Base-by-base conservation (phyloP, 1,139 yeast genomes). In the Kurtzmaniella natalensis region DNA sequence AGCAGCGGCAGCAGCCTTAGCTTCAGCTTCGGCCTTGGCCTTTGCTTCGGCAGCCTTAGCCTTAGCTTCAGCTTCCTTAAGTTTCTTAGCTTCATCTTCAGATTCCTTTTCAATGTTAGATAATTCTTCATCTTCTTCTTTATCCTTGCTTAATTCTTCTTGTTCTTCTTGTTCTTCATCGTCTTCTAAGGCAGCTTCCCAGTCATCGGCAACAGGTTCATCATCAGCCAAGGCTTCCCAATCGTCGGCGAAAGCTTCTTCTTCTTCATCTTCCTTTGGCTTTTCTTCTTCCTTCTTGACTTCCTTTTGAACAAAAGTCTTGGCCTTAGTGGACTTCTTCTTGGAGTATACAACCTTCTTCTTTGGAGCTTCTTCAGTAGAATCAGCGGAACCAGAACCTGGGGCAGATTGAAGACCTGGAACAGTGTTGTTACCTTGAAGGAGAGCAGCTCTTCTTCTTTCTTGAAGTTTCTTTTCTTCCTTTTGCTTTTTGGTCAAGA, bases 401-500 rank as follows among this genome's bases (percentile, higher is more conserved):
- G n/a, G n/a, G n/a, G n/a, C n/a, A 30, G 61, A 64, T 45, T 64
- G 68, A 44, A 88, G 72, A 39, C 92, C 97, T 27, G 87, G 84
- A 46, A 89, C 87, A 33, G 67, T 64, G 35, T 87, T 75, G 50
- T 78, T 78, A 44, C 89, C 85, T 39, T 81, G 82, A 45, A 92
- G 71, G 46, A 92, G 71, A 49, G 83, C 92, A 47, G 85, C 82
- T 59, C 95, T 85, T 66, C 97, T 86, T 57, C 85, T 83, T 55
- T 92, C 97, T 52, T 81, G 78, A 31, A 81, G 62, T 38, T 81
- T 85, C 68, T 85, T 84, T 56, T 88, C 95, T 61, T 89, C 96
- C 62, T 85, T 87, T 68, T 92, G 98, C 57, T 89, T 92, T 68
- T 86, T 92, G 40, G 96, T 85, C 55, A 84, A 61, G 37, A 77